A percentile compares a stretch with the other conserved stretches of the same genome.
Conservation (phyloP, 805 yeast species). For the Metschnikowia sp. region DNA sequence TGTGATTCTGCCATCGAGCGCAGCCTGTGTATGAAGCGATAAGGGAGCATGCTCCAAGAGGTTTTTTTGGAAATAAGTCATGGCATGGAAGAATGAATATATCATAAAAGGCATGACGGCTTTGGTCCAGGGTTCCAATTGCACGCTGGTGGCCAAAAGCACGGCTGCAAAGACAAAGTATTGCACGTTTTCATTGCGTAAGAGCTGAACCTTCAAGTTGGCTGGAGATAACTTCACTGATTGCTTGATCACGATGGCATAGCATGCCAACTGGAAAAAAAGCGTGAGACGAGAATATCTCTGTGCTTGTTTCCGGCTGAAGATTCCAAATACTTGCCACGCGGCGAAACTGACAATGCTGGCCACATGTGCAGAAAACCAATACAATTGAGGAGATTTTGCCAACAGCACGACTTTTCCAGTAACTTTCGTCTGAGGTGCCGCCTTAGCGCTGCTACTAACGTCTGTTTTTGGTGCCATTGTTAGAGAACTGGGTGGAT, state of each 20-base stretch:
- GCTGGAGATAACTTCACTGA: conserved; percentile 39
- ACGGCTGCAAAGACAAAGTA: conserved; percentile 33
- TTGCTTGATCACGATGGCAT: conserved; percentile 60
- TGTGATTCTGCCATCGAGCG: conserved; percentile 26
- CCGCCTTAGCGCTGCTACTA: no score
- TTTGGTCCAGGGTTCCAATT: conserved; percentile 37
- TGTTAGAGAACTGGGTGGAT: no score
- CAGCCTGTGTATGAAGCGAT: conserved; percentile 26
- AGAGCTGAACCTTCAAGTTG: conserved; percentile 16
- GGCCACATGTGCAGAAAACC: conserved; percentile 63
- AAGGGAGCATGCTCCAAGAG: conserved; percentile 34
- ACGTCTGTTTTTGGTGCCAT: no score
- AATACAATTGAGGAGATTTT: conserved; percentile 49
- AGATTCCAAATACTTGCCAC: conserved; percentile 41
- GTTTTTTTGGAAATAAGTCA: conserved; percentile 37
- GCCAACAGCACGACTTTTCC: conserved; percentile 6
- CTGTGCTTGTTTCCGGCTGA: conserved; percentile 27
- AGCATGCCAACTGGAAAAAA: conserved; percentile 54
- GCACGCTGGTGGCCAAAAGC: conserved; percentile 28
- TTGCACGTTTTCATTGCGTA: conserved; percentile 42
- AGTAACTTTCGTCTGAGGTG: background rate
- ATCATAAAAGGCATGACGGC: conserved; percentile 33
- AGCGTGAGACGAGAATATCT: conserved; percentile 36
- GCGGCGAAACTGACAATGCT: conserved; percentile 42
- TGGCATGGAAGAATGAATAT: conserved; percentile 36